Base-by-base conservation (phyloP, 805 yeast species). In the Candida tammaniensis region DNA sequence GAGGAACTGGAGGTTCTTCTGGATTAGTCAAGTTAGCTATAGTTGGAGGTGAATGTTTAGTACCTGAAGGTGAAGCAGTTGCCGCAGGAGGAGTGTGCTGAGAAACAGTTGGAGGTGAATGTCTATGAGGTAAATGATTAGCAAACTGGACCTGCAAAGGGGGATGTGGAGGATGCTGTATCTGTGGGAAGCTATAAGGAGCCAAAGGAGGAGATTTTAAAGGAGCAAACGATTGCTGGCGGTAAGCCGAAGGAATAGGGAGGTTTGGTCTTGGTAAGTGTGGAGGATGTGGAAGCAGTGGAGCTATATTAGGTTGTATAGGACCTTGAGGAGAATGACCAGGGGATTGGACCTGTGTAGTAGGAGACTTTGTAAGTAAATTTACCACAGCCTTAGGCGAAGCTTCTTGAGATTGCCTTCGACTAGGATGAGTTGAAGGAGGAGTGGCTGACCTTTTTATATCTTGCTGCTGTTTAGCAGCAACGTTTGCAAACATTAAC, bases 401-500 rank as follows among this genome's bases (percentile, higher is more conserved):
- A 9, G 13, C 13, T 7, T 7, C 12, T 11, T 8, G 26, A 11
- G 13, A n/a, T n/a, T 26, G 29, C 27, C n/a, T 9, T 24, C 12
- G 27, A 21, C 11, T 11, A 21, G 11, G 11, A 24, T 13, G n/a
- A 12, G 8, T 13, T 13, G 14, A 15, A 7, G 35, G 35, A 2
- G 40, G 40, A 5, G 40, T 24, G 13, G 35, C 33, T 5, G 32
- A 27, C 9, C 17, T 7, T 11, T 15, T 19, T 19, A 37, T 46
- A n/a, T 46, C 47, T 18, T 53, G 58, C 26, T 56, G 64, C 35
- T 67, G 72, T 33, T 67, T 63, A 12, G 73, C 72, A 3, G 73
- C 78, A 12, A 68, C 70, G 44, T 69, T 76, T 16, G 81, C 80
- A 49, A 78, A 76, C 80, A 76, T 71, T 35, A 78, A 59, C 30